phyloP scores from a whole-genome alignment of 495 filamentous ascomycete genomes.

The Podospora fimiseda region DNA sequence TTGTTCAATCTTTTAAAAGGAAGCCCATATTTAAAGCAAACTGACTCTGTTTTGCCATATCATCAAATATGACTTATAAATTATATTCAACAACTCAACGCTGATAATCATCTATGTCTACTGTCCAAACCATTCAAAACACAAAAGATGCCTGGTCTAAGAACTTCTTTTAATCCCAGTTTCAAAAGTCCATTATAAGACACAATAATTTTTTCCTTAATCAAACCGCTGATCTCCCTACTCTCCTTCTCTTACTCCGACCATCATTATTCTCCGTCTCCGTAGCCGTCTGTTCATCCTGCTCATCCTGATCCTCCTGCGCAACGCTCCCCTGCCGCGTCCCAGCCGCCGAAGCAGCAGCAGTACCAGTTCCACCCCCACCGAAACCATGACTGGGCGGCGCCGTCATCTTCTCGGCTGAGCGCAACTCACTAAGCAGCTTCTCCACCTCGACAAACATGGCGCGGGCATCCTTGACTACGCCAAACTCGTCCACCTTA shows the following conservation, averaged over 20 bases:
- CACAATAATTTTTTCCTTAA: not conserved
- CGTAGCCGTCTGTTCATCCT: constrained; percentile 2
- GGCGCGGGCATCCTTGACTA: constrained; percentile 72
- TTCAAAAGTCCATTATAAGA: no score
- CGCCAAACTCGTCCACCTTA: constrained; percentile 65
- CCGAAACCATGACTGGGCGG: constrained; percentile 6
- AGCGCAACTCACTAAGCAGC: constrained; percentile 44
- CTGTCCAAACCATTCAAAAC: no score
- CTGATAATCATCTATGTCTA: no score
- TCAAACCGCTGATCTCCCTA: not conserved
- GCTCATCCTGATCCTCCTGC: constrained; percentile 1
- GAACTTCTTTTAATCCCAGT: no score
- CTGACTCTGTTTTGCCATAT: no score
- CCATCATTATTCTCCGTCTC: constrained; percentile 3
- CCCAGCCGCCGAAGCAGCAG: constrained; percentile 15
- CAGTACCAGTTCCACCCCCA: constrained; percentile 5
- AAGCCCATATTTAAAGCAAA: no score
- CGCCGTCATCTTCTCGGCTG: constrained; percentile 24
- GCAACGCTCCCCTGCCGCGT: constrained; percentile 21
- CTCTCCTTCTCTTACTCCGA: not conserved
- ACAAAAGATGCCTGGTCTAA: no score
- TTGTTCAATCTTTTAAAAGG: no score
- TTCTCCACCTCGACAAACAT: constrained; percentile 77
- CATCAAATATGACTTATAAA: no score
- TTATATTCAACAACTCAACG: no score